Evolutionary conservation across 129 eudicot genomes (phyloP).

Genomic region (Tagetes patula): DNA sequence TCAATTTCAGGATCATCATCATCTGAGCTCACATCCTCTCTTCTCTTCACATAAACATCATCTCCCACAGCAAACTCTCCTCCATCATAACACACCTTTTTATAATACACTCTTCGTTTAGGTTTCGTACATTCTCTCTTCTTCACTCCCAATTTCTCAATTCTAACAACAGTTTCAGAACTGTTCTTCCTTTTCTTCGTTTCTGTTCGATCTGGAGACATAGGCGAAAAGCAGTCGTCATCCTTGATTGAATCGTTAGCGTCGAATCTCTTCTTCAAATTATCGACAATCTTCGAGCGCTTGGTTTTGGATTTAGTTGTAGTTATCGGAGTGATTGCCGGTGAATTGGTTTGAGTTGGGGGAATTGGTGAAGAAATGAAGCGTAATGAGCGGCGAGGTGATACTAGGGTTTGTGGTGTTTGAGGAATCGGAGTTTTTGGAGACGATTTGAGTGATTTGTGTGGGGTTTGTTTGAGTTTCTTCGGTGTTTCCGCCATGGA

Average conservation of each 20-base stretch:
- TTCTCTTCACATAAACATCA: constrained; percentile 88
- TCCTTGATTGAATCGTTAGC: constrained; percentile 10
- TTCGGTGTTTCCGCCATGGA: constrained; percentile 64
- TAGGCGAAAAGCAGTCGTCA: constrained; percentile 38
- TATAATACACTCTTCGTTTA: constrained; percentile 61
- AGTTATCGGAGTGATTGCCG: constrained; percentile 11
- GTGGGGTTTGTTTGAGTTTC: constrained; percentile 42
- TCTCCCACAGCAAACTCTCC: constrained; percentile 74
- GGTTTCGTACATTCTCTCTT: constrained; percentile 12
- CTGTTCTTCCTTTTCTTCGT: constrained; percentile 42
- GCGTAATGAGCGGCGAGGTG: constrained; percentile 62
- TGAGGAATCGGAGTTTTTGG: constrained; percentile 38
- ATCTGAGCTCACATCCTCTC: constrained; percentile 75
- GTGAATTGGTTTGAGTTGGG: neutral
- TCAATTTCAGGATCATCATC: constrained; percentile 86
- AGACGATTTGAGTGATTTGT: constrained; percentile 26
- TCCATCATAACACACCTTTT: constrained; percentile 77
- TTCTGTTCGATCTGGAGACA: constrained; percentile 54
- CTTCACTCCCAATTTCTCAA: constrained; percentile 21
- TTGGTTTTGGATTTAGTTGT: constrained; percentile 19
- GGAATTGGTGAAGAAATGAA: constrained; percentile 32
- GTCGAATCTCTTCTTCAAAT: constrained; percentile 23
- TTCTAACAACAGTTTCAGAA: constrained; percentile 5
- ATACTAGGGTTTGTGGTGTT: constrained; percentile 49
- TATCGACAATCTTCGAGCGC: neutral